Conservation (phyloP, 148 eudicot species). For the Dianthus caryophyllus region DNA sequence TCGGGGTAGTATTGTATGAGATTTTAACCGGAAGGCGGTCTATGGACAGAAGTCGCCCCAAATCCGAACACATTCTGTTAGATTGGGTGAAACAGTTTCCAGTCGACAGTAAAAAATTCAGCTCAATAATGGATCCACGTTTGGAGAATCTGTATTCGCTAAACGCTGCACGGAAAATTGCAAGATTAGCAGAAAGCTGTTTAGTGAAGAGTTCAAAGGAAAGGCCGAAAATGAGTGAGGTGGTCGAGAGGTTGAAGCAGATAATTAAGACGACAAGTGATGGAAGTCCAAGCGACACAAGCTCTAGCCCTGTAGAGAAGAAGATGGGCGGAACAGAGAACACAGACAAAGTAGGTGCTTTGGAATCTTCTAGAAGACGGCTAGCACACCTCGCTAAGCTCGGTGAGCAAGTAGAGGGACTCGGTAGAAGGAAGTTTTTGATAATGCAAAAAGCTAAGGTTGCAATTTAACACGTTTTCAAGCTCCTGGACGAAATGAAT, state of each 20-base stretch:
- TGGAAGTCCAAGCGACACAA: constrained; percentile 28
- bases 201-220: constrained; percentile 53
- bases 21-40: constrained; percentile 69
- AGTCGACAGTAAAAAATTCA: constrained; percentile 47
- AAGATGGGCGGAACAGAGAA: constrained; percentile 27
- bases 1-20: constrained; percentile 83
- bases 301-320: constrained; percentile 26
- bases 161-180: constrained; percentile 50
- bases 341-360: constrained; percentile 16
- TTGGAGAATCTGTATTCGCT: constrained; percentile 52
- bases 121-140: constrained; percentile 56
- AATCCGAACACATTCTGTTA: constrained; percentile 53
- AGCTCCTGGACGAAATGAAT: neutral
- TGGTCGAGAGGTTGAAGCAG: constrained; percentile 55
- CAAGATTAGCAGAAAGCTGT: constrained; percentile 68
- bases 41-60: constrained; percentile 58
- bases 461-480: constrained; percentile 11
- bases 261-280: constrained; percentile 30
- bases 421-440: constrained; percentile 49
- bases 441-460: constrained; percentile 67
- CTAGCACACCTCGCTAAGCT: constrained; percentile 66
- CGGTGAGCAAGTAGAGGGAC: constrained; percentile 58
- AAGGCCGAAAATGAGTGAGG: constrained; percentile 72
- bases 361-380: constrained; percentile 51
- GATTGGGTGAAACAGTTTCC: constrained; percentile 75